Percentiles rank a stretch among this genome's conserved stretches.
These are phyloP conservation scores for Ogataea methylovora DNA, from an alignment of 805 yeast genomes.

Conservation along the genomic window DNA sequence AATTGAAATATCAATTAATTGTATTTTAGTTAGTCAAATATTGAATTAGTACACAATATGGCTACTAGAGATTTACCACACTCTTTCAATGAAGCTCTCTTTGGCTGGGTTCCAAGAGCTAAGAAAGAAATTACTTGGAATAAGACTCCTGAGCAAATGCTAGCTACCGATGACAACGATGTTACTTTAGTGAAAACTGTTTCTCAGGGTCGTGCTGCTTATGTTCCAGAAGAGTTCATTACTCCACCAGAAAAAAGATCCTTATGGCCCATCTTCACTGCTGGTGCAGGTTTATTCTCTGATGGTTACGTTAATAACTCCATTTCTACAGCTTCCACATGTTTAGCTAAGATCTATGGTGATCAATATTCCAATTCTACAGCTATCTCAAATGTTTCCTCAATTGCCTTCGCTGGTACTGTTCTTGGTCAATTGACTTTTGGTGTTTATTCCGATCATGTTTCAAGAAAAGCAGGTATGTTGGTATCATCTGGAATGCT, in stretches of 20 bases:
- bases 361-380: constrained; percentile 8
- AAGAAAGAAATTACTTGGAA: constrained; percentile 34
- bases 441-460: constrained; percentile 49
- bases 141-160: constrained; percentile 14
- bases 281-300: constrained; percentile 16
- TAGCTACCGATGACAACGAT: no score
- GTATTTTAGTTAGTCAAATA: no score
- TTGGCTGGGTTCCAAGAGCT: constrained; percentile 36
- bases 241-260: constrained; percentile 12
- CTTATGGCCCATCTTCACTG: constrained; percentile 11
- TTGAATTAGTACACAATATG: no score
- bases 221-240: constrained; percentile 17
- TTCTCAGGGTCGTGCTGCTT: constrained; percentile 14
- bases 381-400: constrained; percentile 25
- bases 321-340: constrained; percentile 18
- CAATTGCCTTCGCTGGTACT: constrained; percentile 44
- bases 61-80: constrained; percentile 45
- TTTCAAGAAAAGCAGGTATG: constrained; percentile 57
- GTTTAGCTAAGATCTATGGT: constrained; percentile 10
- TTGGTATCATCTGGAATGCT: constrained; percentile 50
- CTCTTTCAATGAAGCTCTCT: constrained; percentile 27
- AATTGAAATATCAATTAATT: no score
- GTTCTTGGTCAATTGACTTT: constrained; percentile 54
- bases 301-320: constrained; percentile 23
- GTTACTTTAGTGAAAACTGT: no score